phyloP scores from a whole-genome alignment of 257 asterid genomes.

The Primulina huaijiensis region DNA sequence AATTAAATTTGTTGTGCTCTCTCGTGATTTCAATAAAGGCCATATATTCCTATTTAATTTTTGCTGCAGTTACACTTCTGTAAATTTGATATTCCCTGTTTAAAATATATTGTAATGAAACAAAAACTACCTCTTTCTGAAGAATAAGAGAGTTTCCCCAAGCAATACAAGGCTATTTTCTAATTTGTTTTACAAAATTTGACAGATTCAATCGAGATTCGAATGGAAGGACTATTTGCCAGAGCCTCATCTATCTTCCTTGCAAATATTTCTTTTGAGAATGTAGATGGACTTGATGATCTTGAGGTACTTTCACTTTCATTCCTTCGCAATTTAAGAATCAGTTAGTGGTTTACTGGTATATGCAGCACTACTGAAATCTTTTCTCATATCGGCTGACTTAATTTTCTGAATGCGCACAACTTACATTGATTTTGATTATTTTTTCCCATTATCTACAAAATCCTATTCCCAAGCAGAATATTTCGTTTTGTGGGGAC shows the following conservation, averaged over 20 bases:
- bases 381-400: background rate
- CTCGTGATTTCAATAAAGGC: background rate
- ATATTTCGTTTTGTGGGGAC: background rate
- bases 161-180: slow-evolving; percentile 17
- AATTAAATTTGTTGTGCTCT: background rate
- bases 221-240: slow-evolving; percentile 62
- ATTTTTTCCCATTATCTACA: background rate
- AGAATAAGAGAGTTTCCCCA: slow-evolving; percentile 9
- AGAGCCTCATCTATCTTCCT: slow-evolving; percentile 62
- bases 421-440: background rate
- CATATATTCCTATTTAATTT: background rate
- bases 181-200: slow-evolving; percentile 29
- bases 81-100: background rate
- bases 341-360: background rate
- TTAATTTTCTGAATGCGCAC: too few species aligned
- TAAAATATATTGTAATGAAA: background rate
- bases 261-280: slow-evolving; percentile 63
- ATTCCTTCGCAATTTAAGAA: slow-evolving; percentile 3
- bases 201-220: slow-evolving; percentile 69
- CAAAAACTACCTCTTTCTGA: slow-evolving; percentile 10
- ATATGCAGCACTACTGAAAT: background rate
- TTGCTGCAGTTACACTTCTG: background rate
- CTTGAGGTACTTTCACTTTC: slow-evolving; percentile 51
- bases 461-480: background rate
- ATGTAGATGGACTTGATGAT: slow-evolving; percentile 63